Evolutionary conservation across 768 basidiomycete genomes (phyloP), one percentile per base, ranked within the genome.

Genomic region (Pisolithus orientalis): DNA sequence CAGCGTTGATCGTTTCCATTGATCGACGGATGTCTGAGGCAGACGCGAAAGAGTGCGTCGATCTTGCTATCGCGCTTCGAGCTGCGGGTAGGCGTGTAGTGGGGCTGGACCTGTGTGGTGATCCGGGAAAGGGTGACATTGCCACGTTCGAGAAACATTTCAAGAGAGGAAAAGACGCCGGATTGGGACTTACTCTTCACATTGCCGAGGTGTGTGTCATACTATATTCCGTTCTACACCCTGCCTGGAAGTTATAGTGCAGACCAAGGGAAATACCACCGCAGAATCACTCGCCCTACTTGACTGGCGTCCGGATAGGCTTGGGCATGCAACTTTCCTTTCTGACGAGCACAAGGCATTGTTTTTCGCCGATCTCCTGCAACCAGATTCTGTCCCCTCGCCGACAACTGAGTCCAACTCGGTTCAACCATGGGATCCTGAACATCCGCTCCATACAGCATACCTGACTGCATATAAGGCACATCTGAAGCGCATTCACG

Each of bases 241-340:
- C 16, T n/a, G 31, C 44, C n/a, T 17, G 46, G 24, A 13, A 17
- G n/a, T 16, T 50, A n/a, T 17, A 5, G 28, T 46, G 1, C 55
- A 83, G 83, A 81, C 77, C 0, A 51, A 52, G 7, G 60, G 67
- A 27, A 81, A 80, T 61, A 67, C 80, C 6, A 51, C 73, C 3
- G 70, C 73, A 47, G 90, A 93, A 54, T 85, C 84, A 1, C 65
- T 78, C 8, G 63, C 70, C 37, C 69, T 92, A 11, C 75, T 92
- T 0, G 78, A 79, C 1, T 83, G 76, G 65, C 65, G 68, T 21
- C 90, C 90, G 0, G 74, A 84, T 48, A 73, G 90, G 40, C 71
- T 93, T 0, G 87, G 90, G 0, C 90, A 93, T 54, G 90, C 87
- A 3, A 92, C 90, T 0, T 91, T 87, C 67, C 75, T 94, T 24